A percentile compares a stretch with the other conserved stretches of the same genome.
Evolutionary conservation across 306 rosid species (phyloP).

Genomic region (Lablab purpureus): DNA sequence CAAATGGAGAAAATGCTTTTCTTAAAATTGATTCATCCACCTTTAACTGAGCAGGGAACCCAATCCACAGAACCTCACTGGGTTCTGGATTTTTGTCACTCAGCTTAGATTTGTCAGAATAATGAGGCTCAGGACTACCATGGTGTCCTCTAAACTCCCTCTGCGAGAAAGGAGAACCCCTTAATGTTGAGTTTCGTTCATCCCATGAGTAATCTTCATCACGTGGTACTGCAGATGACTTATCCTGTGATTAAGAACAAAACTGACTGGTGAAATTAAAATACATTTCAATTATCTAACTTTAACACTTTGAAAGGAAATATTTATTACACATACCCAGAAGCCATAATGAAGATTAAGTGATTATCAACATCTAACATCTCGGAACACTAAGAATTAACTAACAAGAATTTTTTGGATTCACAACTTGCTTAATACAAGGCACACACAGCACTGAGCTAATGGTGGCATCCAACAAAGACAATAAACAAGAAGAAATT

Average conservation of each 20-base stretch:
- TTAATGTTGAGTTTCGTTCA: conserved; percentile 58
- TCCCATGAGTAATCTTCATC: conserved; percentile 74
- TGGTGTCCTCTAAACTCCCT: conserved; percentile 69
- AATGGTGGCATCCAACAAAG: conserved; percentile 13
- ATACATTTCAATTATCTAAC: conserved; percentile 27
- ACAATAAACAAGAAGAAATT: conserved; percentile 9
- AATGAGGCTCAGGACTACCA: conserved; percentile 67
- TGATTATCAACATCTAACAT: conserved; percentile 37
- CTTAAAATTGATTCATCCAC: conserved; percentile 81
- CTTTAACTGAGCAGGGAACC: conserved; percentile 86
- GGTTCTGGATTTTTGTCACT: conserved; percentile 84
- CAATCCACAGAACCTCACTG: conserved; percentile 96
- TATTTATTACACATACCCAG: conserved; percentile 29
- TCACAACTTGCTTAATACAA: not conserved
- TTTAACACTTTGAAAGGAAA: conserved; percentile 10
- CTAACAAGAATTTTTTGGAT: conserved; percentile 12
- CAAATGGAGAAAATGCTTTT: conserved; percentile 89
- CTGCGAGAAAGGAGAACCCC: conserved; percentile 74
- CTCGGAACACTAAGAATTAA: conserved; percentile 2
- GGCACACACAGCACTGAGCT: conserved; percentile 20
- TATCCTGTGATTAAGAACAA: conserved; percentile 76
- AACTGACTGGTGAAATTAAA: conserved; percentile 48
- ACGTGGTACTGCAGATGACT: conserved; percentile 60
- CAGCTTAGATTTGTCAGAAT: conserved; percentile 70
- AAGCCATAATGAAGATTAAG: conserved; percentile 8